Conservation (phyloP, 345 rosid genomes). For the Fremontodendron californicum region DNA sequence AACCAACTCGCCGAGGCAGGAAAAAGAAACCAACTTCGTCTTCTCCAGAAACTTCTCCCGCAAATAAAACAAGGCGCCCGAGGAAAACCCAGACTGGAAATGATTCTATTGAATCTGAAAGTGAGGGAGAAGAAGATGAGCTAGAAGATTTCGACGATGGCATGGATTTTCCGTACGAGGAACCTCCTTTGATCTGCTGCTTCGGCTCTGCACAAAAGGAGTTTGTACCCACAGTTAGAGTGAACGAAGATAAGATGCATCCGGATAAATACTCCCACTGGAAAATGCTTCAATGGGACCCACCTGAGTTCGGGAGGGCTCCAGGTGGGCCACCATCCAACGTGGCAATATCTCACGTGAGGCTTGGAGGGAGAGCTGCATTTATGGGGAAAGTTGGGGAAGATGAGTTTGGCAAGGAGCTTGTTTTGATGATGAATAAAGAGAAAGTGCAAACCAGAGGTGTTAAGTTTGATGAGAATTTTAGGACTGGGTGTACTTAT, state of each 20-base stretch:
- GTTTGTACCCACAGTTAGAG: conserved; percentile 80
- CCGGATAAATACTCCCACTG: conserved; percentile 84
- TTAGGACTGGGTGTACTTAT: conserved; percentile 57
- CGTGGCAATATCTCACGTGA: conserved; percentile 78
- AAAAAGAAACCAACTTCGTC: conserved; percentile 39
- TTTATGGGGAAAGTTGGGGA: conserved; percentile 89
- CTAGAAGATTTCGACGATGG: conserved; percentile 65
- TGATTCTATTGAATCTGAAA: conserved; percentile 18
- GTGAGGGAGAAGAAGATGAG: conserved; percentile 20
- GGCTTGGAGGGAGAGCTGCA: conserved; percentile 91
- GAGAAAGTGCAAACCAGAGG: conserved; percentile 85
- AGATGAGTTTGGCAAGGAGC: conserved; percentile 64
- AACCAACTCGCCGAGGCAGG: conserved; percentile 61
- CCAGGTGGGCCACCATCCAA: conserved; percentile 86
- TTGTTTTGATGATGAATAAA: conserved; percentile 76
- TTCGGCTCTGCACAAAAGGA: conserved; percentile 83
- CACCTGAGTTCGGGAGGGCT: conserved; percentile 81
- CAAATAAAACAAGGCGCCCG: conserved; percentile 23
- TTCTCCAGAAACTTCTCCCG: conserved; percentile 19
- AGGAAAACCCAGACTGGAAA: conserved; percentile 23
- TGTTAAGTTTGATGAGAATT: conserved; percentile 55
- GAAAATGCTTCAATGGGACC: conserved; percentile 96
- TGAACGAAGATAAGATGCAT: conserved; percentile 69
- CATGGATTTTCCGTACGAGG: conserved; percentile 60
- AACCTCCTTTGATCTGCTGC: conserved; percentile 86